Evolutionary conservation across 148 eudicot species (phyloP), one percentile per base, ranked within the genome.

Genomic region (Chenopodium berlandieri): DNA sequence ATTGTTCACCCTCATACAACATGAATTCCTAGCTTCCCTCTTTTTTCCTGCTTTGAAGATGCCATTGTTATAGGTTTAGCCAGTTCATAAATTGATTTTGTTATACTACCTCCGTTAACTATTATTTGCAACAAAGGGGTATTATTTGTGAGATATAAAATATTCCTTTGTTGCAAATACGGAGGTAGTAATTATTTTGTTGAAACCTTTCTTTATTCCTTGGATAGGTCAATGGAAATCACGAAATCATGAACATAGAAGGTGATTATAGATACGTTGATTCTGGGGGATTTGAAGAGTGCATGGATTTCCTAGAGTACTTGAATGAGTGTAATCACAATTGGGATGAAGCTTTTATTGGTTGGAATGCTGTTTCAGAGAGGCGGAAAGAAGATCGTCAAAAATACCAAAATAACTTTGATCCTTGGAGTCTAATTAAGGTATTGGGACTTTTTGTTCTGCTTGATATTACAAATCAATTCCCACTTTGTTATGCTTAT

Each of bases 191-290:
- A 1, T 40, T 14, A 3, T 14, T 56, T 17, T 25, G 60, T 11
- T 65, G 20, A 50, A 58, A 75, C n/a, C 14, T 52, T 34, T 58
- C n/a, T 2, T 63, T 70, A 40, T 37, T 11, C 67, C 66, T 67
- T 67, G 63, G 25, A 63, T 74, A 93, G 99, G 95, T 96, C 23
- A 96, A 94, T 80, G 99, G 99, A 79, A 96, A 96, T 89, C 99
- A 96, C 79, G 99, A 96, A 87, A 96, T 97, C 68, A 91, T 96
- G 90, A 96, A 96, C 82, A 91, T 96, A 6, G 97, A 94, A 88
- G 93, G 97, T 66, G 99, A 96, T 87, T 96, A 86, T 82, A 88
- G 99, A 82, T 96, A 88, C 82, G 99, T 96, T 79, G 95, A 96
- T 86, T 85, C 91, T 63, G 94, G 97, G 50, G 99, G 89, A 72